Evolutionary conservation across 768 basidiomycete species (phyloP).

Genomic region (Dendrothele bispora): DNA sequence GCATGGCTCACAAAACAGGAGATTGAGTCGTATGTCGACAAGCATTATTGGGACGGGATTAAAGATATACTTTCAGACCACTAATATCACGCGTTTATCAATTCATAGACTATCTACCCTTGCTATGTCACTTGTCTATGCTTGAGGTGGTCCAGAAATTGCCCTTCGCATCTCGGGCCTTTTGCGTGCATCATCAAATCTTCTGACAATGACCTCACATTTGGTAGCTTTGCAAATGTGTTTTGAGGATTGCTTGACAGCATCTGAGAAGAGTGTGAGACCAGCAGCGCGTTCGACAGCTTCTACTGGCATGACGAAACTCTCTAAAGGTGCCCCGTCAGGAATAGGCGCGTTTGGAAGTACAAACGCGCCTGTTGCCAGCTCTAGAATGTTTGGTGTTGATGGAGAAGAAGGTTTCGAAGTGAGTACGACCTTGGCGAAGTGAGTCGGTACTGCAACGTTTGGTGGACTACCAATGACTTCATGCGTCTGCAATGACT

Average conservation of each 20-base stretch:
- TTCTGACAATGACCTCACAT: slow-evolving; percentile 84
- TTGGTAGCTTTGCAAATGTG: slow-evolving; percentile 88
- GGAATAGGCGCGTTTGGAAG: slow-evolving; percentile 93
- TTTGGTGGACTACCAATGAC: slow-evolving; percentile 92
- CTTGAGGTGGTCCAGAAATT: slow-evolving; percentile 51
- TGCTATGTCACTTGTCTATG: slow-evolving; percentile 16
- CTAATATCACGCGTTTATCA: slow-evolving; percentile 29
- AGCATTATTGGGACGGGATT: slow-evolving; percentile 72
- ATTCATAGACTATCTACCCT: slow-evolving; percentile 10
- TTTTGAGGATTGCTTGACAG: slow-evolving; percentile 70
- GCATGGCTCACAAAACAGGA: slow-evolving; percentile 96
- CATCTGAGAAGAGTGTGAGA: slow-evolving; percentile 81
- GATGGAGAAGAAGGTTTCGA: slow-evolving; percentile 73
- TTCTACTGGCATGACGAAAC: slow-evolving; percentile 88
- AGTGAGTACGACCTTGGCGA: slow-evolving; percentile 91
- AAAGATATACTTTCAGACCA: slow-evolving; percentile 81
- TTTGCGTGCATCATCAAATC: slow-evolving; percentile 90
- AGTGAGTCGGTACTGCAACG: slow-evolving; percentile 94
- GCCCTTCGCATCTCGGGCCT: slow-evolving; percentile 51
- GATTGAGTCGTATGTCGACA: slow-evolving; percentile 67
- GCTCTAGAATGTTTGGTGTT: slow-evolving; percentile 68
- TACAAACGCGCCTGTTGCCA: slow-evolving; percentile 92
- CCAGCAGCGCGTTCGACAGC: slow-evolving; percentile 90
- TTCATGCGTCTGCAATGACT: slow-evolving; percentile 73
- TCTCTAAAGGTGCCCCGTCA: slow-evolving; percentile 76